Base-by-base conservation (phyloP, 2,329 filamentous ascomycete genomes). In the Calonectria multiphialidica region DNA sequence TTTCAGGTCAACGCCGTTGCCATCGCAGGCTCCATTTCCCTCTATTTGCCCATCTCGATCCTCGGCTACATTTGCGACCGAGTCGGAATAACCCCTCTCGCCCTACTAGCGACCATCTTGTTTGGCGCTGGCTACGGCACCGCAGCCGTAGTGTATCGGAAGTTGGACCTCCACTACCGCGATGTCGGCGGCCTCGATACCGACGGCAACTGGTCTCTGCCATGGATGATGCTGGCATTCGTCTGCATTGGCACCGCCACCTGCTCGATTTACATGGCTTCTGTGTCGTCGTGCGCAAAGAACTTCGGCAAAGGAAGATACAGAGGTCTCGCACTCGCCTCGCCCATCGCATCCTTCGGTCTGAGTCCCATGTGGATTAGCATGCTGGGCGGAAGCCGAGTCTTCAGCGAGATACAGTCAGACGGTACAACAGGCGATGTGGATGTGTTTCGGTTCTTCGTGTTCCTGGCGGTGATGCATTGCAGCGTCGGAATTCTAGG, bases 221-320 rank as follows among this genome's bases (percentile, higher is more conserved):
- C 90, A 76, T 87, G 94, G 77, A 98, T 99, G 96, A 87, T 98
- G 7, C 81, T 95, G 67, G 93, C 95, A 1, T 99, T 98, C 82
- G 88, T 96, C 57, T 89, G 90, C 64, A 92, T 99, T 70, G 97
- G 97, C 2, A 89, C 93, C 74, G 96, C 92, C 6, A 98, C 96
- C 0, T 94, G 94, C 75, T 91, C 91, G 82, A 95, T 98, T 91
- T 99, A 98, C 83, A 88, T 98, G 68, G 90, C 93, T 63, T 93
- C 95, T 2, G 93, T 99, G n/a, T 96, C 96, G 8, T 98, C 96
- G 0, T 98, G 95, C 81, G 97, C 97, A 42, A 99, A 99, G 91
- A 99, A 98, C 85, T 99, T 98, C 84, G 96, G 96, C 61, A 92
- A 93, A 72, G 95, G 95, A 5, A 94, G 93, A 80, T 93, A 97